Evolutionary conservation across 306 rosid genomes (phyloP).

Genomic region (Aeschynomene evenia): DNA sequence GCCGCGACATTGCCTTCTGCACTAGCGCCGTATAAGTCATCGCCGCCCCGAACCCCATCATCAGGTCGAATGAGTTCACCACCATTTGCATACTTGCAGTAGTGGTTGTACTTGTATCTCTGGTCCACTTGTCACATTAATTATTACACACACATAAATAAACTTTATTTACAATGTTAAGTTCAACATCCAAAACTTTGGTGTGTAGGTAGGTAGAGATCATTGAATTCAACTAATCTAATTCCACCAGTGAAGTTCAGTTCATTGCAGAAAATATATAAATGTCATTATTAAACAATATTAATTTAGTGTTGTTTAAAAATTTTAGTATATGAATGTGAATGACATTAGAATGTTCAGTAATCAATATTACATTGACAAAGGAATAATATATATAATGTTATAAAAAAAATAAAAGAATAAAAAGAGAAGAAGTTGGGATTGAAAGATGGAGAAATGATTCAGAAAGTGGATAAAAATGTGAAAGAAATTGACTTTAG

Average conservation of each 20-base stretch:
- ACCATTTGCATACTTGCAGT: conserved; percentile 98
- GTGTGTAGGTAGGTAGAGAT: too few species aligned
- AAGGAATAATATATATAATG: too few species aligned
- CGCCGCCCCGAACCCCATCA: conserved; percentile 93
- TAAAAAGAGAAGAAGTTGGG: too few species aligned
- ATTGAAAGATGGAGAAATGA: conserved; percentile 62
- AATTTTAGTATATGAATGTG: background rate
- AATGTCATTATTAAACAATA: too few species aligned
- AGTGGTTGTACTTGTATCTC: conserved; percentile 87
- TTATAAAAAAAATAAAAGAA: too few species aligned
- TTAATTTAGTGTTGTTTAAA: too few species aligned
- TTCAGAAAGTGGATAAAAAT: conserved; percentile 56
- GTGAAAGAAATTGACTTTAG: conserved; percentile 69
- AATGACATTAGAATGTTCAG: background rate
- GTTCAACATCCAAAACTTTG: background rate
- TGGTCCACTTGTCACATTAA: conserved; percentile 67
- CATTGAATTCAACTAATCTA: too few species aligned
- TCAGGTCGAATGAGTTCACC: conserved; percentile 83
- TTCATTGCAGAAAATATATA: too few species aligned
- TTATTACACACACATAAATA: too few species aligned
- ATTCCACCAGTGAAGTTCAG: too few species aligned
- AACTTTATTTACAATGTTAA: background rate
- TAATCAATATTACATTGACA: background rate
- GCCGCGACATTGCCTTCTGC: conserved; percentile 95
- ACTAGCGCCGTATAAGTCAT: conserved; percentile 89